phyloP scores from a whole-genome alignment of 768 basidiomycete species.

The Mrakia frigida region DNA sequence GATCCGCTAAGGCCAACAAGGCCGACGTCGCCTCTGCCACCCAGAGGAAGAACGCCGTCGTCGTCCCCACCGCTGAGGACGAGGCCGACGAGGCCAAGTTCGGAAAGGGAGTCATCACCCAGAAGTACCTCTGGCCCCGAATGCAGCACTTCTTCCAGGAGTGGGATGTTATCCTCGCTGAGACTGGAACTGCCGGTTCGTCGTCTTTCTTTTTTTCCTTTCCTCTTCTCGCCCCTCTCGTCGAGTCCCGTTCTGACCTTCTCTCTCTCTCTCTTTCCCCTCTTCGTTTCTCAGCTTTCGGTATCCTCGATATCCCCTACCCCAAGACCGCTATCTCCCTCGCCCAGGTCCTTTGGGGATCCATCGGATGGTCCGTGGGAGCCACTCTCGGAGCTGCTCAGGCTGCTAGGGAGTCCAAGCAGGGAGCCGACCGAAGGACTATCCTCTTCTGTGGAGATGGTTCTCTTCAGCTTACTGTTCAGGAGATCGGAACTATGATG shows the following conservation, averaged over 20 bases:
- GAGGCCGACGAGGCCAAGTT: conserved; percentile 42
- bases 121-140: conserved; percentile 79
- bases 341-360: conserved; percentile 79
- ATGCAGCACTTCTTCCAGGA: conserved; percentile 64
- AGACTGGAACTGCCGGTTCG: conserved; percentile 58
- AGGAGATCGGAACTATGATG: conserved; percentile 59
- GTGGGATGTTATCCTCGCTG: conserved; percentile 67
- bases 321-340: conserved; percentile 64
- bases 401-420: conserved; percentile 58
- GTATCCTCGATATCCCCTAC: conserved; percentile 71
- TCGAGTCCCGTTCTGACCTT: not conserved
- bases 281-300: conserved; percentile 54
- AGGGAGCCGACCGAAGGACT: conserved; percentile 54
- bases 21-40: conserved; percentile 2
- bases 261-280: not conserved
- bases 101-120: conserved; percentile 55
- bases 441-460: conserved; percentile 56
- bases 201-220: not conserved
- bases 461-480: conserved; percentile 51
- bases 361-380: conserved; percentile 60
- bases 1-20: conserved; percentile 38
- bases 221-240: not conserved
- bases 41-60: conserved; percentile 28
- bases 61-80: conserved; percentile 44
- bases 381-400: conserved; percentile 59